A percentile compares a stretch with the other conserved stretches of the same genome.
phyloP scores from a whole-genome alignment of 257 asterid genomes.

The Nicotiana noctiflora region DNA sequence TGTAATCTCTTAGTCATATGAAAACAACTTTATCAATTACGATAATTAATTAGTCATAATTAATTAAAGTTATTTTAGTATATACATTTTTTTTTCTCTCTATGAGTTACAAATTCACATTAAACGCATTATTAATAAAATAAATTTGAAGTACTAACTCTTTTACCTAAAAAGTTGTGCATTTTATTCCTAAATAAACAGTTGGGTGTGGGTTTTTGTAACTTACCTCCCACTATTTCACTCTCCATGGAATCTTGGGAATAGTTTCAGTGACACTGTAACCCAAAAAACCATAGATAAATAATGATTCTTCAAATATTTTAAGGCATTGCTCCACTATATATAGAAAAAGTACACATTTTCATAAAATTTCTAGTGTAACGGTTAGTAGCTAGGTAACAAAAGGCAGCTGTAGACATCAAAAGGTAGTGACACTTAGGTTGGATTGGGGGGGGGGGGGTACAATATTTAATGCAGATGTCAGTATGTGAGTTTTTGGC shows the following conservation, averaged over 20 bases:
- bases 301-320: background rate
- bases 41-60: no score
- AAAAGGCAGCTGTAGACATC: constrained; percentile 6
- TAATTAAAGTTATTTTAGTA: no score
- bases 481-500: constrained; percentile 4
- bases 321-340: background rate
- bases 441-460: background rate
- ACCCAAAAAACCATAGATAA: background rate
- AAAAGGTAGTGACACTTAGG: background rate
- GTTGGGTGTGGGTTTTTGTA: constrained; percentile 13
- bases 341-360: background rate
- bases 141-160: background rate
- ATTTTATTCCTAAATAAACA: constrained; percentile 25
- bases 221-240: constrained; percentile 21
- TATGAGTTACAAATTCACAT: no score
- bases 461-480: constrained; percentile 2
- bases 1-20: no score
- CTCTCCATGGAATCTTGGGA: constrained; percentile 39
- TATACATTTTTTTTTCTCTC: no score
- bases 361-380: background rate
- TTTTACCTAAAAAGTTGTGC: constrained; percentile 30
- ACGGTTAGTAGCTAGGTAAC: constrained; percentile 8
- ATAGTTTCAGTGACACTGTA: constrained; percentile 37
- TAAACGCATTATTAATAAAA: background rate
- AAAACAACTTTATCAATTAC: no score